These are phyloP conservation scores for Eucommia ulmoides DNA, from an alignment of 257 asterid genomes.

Conservation along the genomic window DNA sequence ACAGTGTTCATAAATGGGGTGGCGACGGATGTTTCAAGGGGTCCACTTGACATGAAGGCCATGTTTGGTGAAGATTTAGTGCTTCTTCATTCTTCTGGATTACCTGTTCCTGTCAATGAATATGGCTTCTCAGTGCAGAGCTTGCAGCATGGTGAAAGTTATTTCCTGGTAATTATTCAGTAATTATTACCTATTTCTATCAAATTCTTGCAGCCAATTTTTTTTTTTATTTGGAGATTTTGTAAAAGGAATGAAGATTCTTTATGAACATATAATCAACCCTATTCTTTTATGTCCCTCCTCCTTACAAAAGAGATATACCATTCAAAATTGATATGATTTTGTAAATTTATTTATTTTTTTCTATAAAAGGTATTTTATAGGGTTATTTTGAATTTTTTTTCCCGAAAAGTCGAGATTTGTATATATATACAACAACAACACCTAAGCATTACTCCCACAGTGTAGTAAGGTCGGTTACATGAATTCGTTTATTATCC, in stretches of 20 bases:
- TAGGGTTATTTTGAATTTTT: too few relatives aligned
- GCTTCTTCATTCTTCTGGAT: constrained; percentile 52
- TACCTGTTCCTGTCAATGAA: constrained; percentile 40
- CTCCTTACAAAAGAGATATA: too few relatives aligned
- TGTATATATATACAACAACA: too few relatives aligned
- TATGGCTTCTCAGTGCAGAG: constrained; percentile 41
- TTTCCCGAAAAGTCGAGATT: too few relatives aligned
- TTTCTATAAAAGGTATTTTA: too few relatives aligned
- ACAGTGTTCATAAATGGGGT: constrained; percentile 70
- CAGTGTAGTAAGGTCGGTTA: too few relatives aligned
- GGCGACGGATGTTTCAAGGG: constrained; percentile 47
- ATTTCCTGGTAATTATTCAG: constrained; percentile 49
- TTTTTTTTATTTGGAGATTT: background rate
- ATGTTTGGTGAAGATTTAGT: constrained; percentile 40
- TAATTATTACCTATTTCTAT: background rate
- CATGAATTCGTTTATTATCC: too few relatives aligned
- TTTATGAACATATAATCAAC: too few relatives aligned
- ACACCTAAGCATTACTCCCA: too few relatives aligned
- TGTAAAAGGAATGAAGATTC: background rate
- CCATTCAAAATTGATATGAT: too few relatives aligned
- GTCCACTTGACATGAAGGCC: constrained; percentile 32
- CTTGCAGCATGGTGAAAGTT: constrained; percentile 68
- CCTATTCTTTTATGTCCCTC: too few relatives aligned
- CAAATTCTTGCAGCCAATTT: background rate
- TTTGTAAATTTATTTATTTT: too few relatives aligned